Evolutionary conservation across 495 filamentous ascomycete species (phyloP), one percentile per base, ranked within the genome.

Genomic region (Glonium stellatum): DNA sequence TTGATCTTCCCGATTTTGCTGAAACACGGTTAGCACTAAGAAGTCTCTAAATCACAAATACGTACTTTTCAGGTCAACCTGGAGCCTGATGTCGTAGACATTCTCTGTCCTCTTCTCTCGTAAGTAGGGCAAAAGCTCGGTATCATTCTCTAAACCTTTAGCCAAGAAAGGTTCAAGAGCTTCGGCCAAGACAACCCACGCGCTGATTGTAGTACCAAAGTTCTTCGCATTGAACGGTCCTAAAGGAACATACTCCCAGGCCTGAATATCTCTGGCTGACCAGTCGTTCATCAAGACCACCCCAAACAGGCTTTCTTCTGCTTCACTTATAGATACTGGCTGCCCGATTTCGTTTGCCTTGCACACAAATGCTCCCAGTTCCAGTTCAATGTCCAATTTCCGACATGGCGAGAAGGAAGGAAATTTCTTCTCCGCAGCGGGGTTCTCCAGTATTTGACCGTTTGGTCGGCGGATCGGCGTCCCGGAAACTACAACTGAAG

Each of bases 211-310:
- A 0, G 90, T 93, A n/a, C 84, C 89, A 72, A 96, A 95, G 71
- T 93, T 96, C 80, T 97, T 97, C 5, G 83, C 78, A 61, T 89
- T 92, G 75, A 97, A 96, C 0, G 92, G 92, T 1, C 75, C 75
- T 0, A 75, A 65, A 4, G 73, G 75, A 2, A 73, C 71, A 65
- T 92, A 95, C 73, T 97, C 92, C 90, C 90, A 97, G 5, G 79
- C 77, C 71, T 97, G 92, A 47, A 97, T 86, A 69, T 97, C 92
- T 53, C 92, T 78, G 10, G 91, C 92, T 61, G 86, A 91, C 92
- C 92, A 97, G 72, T 97, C 92, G 72, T 97, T 97, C 78, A 97
- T 80, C 51, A 97, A 75, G 1, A 96, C 92, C 27, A 91, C 77
- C 5, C 92, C 92, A 72, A 96, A 96, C 39, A 97, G 80, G 65